A percentile compares a stretch with the other conserved stretches of the same genome.
Evolutionary conservation across 495 filamentous ascomycete species (phyloP).

Genomic region (Talaromyces wortmannii): DNA sequence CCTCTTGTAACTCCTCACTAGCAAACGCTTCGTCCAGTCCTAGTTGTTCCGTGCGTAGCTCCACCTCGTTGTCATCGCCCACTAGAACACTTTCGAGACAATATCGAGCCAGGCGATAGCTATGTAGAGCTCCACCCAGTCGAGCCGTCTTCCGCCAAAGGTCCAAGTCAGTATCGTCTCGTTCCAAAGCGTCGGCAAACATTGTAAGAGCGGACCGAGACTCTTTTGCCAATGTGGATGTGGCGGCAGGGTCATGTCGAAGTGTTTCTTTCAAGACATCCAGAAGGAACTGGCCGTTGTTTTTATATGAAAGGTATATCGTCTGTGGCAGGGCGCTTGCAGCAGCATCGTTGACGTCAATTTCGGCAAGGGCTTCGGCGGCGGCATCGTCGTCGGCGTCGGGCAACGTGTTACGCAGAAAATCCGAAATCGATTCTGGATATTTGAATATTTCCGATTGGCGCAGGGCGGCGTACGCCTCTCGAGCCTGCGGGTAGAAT

Average conservation of each 20-base stretch:
- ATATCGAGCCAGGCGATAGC: constrained; percentile 70
- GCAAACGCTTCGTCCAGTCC: constrained; percentile 84
- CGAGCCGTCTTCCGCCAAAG: constrained; percentile 86
- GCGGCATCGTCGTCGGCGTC: constrained; percentile 47
- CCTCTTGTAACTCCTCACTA: constrained; percentile 64
- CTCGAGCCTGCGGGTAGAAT: constrained; percentile 67
- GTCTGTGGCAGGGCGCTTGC: constrained; percentile 81
- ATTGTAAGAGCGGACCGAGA: constrained; percentile 41
- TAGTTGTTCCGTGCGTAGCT: constrained; percentile 64
- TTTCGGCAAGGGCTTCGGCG: constrained; percentile 32
- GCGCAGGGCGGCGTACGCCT: constrained; percentile 81
- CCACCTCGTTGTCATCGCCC: constrained; percentile 65
- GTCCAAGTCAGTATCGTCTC: constrained; percentile 87
- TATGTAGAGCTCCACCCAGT: constrained; percentile 68
- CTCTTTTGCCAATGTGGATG: constrained; percentile 15
- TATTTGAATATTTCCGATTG: constrained; percentile 90
- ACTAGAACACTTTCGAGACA: constrained; percentile 89
- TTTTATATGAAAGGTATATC: constrained; percentile 89
- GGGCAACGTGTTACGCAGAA: constrained; percentile 56
- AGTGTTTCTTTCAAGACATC: constrained; percentile 56
- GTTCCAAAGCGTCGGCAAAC: constrained; percentile 73
- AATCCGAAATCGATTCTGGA: constrained; percentile 75
- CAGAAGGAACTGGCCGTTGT: constrained; percentile 81
- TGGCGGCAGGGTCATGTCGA: constrained; percentile 13
- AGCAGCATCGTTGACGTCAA: constrained; percentile 51